phyloP scores from a whole-genome alignment of 805 yeast species.

The Diddensiella transvaalensis region DNA sequence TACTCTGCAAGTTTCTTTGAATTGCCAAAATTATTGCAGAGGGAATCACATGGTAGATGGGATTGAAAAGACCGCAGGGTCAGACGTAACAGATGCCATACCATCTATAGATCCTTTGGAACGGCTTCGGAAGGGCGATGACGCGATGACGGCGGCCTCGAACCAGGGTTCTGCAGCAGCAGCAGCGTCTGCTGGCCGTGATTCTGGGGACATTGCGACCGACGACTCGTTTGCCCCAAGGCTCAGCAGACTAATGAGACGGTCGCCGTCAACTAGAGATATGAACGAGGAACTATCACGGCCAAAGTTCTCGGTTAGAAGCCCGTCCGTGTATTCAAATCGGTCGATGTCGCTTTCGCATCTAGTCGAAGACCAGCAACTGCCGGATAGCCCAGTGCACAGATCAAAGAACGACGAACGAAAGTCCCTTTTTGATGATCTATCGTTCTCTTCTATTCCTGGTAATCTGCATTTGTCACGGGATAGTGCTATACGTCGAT shows the following conservation, averaged over 20 bases:
- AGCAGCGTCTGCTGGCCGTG: background rate
- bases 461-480: constrained; percentile 38
- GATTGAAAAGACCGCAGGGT: too few species aligned
- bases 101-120: too few species aligned
- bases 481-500: constrained; percentile 32
- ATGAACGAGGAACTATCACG: background rate
- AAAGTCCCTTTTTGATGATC: constrained; percentile 21
- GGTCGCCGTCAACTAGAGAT: constrained; percentile 2
- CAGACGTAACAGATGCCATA: too few species aligned
- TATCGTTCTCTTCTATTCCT: constrained; percentile 29
- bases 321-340: constrained; percentile 1
- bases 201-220: background rate
- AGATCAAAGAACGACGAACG: constrained; percentile 10
- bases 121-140: too few species aligned
- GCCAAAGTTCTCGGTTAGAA: background rate
- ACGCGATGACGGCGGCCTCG: too few species aligned
- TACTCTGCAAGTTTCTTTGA: too few species aligned
- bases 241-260: background rate
- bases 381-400: background rate
- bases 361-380: background rate
- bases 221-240: background rate
- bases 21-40: too few species aligned
- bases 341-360: constrained; percentile 1
- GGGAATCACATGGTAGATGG: too few species aligned
- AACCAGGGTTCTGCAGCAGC: too few species aligned